phyloP scores from a whole-genome alignment of 1,139 yeast species.

The Debaryomyces sp. region DNA sequence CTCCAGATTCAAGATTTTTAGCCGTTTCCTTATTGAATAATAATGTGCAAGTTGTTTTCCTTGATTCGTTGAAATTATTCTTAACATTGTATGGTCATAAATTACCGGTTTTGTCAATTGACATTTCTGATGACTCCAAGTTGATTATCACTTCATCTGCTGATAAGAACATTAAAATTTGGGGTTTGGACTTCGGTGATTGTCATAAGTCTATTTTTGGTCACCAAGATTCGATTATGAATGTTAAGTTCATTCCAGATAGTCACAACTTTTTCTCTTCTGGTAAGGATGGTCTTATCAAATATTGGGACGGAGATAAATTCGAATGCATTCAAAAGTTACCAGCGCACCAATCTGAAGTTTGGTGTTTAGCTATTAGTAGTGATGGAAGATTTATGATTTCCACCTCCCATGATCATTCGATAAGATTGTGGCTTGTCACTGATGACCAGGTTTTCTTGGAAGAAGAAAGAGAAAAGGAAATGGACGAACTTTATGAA shows the following conservation, averaged over 20 bases:
- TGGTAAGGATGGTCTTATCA: conserved; percentile 85
- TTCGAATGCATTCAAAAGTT: conserved; percentile 90
- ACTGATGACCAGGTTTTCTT: conserved; percentile 92
- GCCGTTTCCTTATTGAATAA: conserved; percentile 89
- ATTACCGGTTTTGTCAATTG: conserved; percentile 87
- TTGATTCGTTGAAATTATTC: conserved; percentile 84
- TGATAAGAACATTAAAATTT: conserved; percentile 92
- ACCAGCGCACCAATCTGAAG: conserved; percentile 88
- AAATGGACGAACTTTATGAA: conserved; percentile 90
- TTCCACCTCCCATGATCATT: conserved; percentile 92
- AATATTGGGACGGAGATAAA: conserved; percentile 98
- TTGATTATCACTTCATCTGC: conserved; percentile 91
- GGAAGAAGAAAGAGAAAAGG: conserved; percentile 96
- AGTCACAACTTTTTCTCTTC: conserved; percentile 88
- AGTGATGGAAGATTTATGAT: conserved; percentile 72
- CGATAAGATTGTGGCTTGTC: conserved; percentile 88
- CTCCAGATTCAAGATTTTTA: conserved; percentile 75
- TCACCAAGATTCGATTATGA: conserved; percentile 94
- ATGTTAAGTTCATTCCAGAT: conserved; percentile 79
- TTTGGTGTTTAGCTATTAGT: conserved; percentile 86
- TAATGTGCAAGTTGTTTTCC: conserved; percentile 89
- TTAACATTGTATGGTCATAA: conserved; percentile 94
- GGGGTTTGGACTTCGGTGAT: conserved; percentile 99
- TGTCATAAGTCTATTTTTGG: conserved; percentile 96
- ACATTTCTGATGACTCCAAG: conserved; percentile 86